Conservation (phyloP, 1,284 basidiomycete species). For the Trametes sp. region DNA sequence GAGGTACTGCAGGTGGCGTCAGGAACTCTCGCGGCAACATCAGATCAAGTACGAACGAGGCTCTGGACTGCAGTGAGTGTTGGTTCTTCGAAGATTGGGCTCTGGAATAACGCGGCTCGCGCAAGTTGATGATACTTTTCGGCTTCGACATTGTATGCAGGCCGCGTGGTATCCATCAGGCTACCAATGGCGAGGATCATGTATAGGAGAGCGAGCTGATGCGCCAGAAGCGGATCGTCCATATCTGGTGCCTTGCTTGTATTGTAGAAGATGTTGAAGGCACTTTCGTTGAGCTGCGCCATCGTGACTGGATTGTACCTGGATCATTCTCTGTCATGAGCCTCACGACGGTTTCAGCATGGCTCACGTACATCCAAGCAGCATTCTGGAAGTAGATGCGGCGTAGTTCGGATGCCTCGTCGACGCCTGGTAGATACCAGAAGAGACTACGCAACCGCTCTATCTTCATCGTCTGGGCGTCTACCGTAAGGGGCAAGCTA, state of each 20-base stretch:
- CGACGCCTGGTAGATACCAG: conserved; percentile 70
- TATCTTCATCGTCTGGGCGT: conserved; percentile 48
- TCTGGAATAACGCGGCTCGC: conserved; percentile 74
- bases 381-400: conserved; percentile 73
- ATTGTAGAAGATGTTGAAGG: conserved; percentile 70
- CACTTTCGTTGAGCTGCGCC: conserved; percentile 70
- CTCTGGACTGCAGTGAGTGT: conserved; percentile 77
- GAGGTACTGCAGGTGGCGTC: conserved; percentile 58
- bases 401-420: conserved; percentile 65
- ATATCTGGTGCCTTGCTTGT: conserved; percentile 51
- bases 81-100: conserved; percentile 75
- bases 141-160: conserved; percentile 76
- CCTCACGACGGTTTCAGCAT: conserved; percentile 5
- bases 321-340: conserved; percentile 9
- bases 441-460: conserved; percentile 63
- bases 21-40: not conserved
- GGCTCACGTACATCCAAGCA: conserved; percentile 71
- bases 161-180: conserved; percentile 68
- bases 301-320: conserved; percentile 79
- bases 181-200: conserved; percentile 80
- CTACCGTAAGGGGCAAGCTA: conserved; percentile 48
- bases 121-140: conserved; percentile 82
- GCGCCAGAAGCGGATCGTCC: conserved; percentile 67
- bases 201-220: conserved; percentile 75
- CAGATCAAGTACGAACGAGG: conserved; percentile 54